Evolutionary conservation across 148 eudicot genomes (phyloP).

Genomic region (Salicornia ramosissima): DNA sequence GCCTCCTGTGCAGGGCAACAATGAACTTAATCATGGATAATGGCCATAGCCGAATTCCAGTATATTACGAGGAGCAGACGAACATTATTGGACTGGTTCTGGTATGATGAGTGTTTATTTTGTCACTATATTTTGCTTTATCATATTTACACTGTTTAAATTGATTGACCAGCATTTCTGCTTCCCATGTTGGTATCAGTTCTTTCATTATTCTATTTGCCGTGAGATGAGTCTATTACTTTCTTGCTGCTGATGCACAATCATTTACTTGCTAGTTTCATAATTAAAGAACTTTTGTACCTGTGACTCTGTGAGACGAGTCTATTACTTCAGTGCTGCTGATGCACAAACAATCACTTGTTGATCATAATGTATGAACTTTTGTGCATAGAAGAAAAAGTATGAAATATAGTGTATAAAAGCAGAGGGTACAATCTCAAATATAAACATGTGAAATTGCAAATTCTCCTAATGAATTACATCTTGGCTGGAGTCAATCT

Average conservation of each 20-base stretch:
- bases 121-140: not conserved
- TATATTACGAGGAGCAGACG: slow-evolving; percentile 76
- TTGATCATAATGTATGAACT: too few relatives aligned
- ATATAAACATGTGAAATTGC: not conserved
- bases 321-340: too few relatives aligned
- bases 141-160: not conserved
- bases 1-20: slow-evolving; percentile 38
- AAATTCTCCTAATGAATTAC: not conserved
- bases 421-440: too few relatives aligned
- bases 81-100: slow-evolving; percentile 76
- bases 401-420: too few relatives aligned
- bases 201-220: not conserved
- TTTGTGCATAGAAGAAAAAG: too few relatives aligned
- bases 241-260: not conserved
- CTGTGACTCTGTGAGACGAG: too few relatives aligned
- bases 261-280: not conserved
- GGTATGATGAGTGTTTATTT: slow-evolving; percentile 33
- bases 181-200: not conserved
- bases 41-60: slow-evolving; percentile 90
- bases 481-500: too few relatives aligned
- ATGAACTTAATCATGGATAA: slow-evolving; percentile 74
- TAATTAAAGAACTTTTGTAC: not conserved
- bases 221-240: not conserved
- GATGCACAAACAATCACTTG: too few relatives aligned
- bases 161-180: not conserved